These are phyloP conservation scores for Hemisphaericaspora subhashii DNA, from an alignment of 1,139 yeast genomes.

Conservation along the genomic window DNA sequence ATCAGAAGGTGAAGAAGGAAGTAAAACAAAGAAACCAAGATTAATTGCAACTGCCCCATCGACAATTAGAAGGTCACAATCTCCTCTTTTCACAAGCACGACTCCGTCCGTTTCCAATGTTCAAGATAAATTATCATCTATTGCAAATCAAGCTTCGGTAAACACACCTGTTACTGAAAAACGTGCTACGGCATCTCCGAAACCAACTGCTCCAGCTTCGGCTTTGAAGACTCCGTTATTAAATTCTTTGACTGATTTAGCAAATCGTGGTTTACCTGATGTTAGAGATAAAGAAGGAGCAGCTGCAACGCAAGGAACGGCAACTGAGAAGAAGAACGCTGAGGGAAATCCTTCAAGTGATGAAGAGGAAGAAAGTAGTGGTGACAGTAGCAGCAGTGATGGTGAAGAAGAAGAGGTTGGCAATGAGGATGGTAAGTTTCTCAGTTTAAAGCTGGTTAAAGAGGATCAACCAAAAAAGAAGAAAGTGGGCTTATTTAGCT, in stretches of 20 bases:
- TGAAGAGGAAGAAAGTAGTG: conserved; percentile 16
- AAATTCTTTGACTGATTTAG: conserved; percentile 58
- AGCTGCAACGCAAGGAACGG: conserved; percentile 13
- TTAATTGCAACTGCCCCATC: conserved; percentile 18
- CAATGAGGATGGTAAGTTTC: conserved; percentile 32
- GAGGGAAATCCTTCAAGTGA: no score
- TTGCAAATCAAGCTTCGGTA: background rate
- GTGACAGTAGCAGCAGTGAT: conserved; percentile 19
- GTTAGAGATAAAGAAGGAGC: conserved; percentile 53
- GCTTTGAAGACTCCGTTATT: conserved; percentile 31
- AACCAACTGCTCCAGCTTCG: background rate
- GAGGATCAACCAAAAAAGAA: conserved; percentile 8
- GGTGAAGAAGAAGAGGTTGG: conserved; percentile 28
- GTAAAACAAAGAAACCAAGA: conserved; percentile 14
- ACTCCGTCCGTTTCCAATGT: conserved; percentile 3
- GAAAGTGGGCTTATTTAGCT: conserved; percentile 13
- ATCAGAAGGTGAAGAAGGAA: conserved; percentile 10
- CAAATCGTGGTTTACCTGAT: conserved; percentile 60
- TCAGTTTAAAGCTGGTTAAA: conserved; percentile 10
- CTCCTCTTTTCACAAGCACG: conserved; percentile 4
- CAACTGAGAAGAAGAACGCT: conserved; percentile 9
- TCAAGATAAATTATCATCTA: background rate
- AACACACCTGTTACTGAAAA: conserved; percentile 1
- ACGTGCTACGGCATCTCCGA: conserved; percentile 2
- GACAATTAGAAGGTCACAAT: conserved; percentile 6